Evolutionary conservation across 805 yeast species (phyloP).

Genomic region (Yarrowia alimentaria): DNA sequence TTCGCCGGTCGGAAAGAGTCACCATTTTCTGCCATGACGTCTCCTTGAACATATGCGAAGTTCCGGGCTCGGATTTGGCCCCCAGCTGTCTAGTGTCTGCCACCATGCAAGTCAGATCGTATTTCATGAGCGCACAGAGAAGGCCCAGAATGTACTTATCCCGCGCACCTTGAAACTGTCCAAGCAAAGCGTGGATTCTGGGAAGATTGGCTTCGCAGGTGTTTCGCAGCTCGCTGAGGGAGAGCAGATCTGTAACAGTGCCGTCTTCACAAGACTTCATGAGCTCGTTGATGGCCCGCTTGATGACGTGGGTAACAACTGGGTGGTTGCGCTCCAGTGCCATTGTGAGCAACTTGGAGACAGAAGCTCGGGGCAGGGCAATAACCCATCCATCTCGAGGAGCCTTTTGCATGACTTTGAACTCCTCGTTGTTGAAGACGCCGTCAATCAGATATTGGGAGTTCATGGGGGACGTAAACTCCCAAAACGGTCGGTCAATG

Average conservation of each 20-base stretch:
- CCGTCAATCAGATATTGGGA: slow-evolving; percentile 19
- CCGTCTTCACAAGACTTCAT: no score
- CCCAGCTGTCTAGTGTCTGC: slow-evolving; percentile 10
- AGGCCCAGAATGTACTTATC: neutral
- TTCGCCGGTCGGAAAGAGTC: no score
- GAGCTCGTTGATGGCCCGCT: slow-evolving; percentile 7
- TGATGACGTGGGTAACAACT: neutral
- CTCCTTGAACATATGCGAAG: slow-evolving; percentile 1
- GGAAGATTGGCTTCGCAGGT: slow-evolving; percentile 5
- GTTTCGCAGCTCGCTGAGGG: neutral
- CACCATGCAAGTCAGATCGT: slow-evolving; percentile 19
- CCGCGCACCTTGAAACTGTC: neutral
- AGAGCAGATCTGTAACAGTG: neutral
- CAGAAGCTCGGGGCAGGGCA: neutral
- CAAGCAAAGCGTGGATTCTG: neutral
- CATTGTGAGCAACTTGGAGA: slow-evolving; percentile 2
- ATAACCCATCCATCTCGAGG: slow-evolving; percentile 13
- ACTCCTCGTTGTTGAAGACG: slow-evolving; percentile 10
- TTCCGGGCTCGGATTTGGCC: slow-evolving; percentile 13
- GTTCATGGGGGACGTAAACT: slow-evolving; percentile 11
- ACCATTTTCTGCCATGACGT: no score
- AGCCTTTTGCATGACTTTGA: neutral
- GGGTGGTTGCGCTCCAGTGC: slow-evolving; percentile 5
- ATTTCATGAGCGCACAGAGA: slow-evolving; percentile 5
- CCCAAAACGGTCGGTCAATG: slow-evolving; percentile 18